phyloP scores from a whole-genome alignment of 805 yeast genomes.

The Torulaspora quercuum region DNA sequence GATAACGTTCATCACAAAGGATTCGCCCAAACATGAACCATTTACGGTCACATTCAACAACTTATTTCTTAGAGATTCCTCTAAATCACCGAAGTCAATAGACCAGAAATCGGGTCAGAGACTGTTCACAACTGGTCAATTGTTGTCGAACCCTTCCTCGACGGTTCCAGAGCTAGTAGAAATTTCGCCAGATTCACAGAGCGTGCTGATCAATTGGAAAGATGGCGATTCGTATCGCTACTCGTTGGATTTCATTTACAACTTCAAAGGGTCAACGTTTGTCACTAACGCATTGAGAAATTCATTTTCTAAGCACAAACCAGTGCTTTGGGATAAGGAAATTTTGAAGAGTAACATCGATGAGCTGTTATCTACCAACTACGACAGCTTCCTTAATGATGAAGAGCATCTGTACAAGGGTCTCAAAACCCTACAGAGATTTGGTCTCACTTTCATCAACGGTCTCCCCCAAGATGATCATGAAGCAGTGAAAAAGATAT shows the following conservation, averaged over 20 bases:
- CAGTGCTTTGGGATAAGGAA: constrained; percentile 42
- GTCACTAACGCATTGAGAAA: constrained; percentile 31
- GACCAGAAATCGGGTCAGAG: constrained; percentile 60
- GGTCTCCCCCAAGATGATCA: constrained; percentile 45
- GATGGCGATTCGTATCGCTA: constrained; percentile 47
- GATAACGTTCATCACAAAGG: constrained; percentile 22
- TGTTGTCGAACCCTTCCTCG: constrained; percentile 28
- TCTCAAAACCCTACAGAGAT: constrained; percentile 47
- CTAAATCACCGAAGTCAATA: constrained; percentile 46
- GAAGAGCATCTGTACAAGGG: constrained; percentile 38
- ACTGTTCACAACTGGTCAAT: constrained; percentile 58
- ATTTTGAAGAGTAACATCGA: constrained; percentile 23
- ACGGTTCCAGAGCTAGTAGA: constrained; percentile 41
- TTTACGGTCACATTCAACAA: constrained; percentile 43
- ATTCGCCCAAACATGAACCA: constrained; percentile 19
- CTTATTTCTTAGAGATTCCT: constrained; percentile 64
- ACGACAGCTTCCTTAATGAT: constrained; percentile 41
- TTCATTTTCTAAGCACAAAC: constrained; percentile 32
- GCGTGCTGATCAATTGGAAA: constrained; percentile 46
- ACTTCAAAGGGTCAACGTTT: constrained; percentile 41
- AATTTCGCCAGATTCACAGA: constrained; percentile 30
- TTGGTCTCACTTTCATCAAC: constrained; percentile 56
- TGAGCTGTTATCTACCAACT: constrained; percentile 35
- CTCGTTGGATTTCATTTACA: constrained; percentile 45
- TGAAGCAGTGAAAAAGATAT: constrained; percentile 43